phyloP scores from a whole-genome alignment of 306 rosid species.

The Arachis hypogaea region DNA sequence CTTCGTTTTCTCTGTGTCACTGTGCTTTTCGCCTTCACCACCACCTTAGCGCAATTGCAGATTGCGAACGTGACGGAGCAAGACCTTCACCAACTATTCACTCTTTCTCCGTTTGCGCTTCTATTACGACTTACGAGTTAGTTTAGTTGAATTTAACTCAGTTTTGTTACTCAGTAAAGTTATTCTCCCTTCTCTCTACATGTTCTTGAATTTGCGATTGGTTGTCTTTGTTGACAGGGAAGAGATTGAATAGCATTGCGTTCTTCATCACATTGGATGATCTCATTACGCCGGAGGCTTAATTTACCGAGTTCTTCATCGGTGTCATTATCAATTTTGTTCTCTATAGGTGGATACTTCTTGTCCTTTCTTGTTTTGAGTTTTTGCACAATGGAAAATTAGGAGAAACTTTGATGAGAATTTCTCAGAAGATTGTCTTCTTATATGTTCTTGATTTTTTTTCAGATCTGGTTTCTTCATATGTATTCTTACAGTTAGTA shows the following conservation, averaged over 20 bases:
- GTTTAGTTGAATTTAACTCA: not conserved
- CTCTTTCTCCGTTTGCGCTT: not conserved
- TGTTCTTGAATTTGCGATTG: not conserved
- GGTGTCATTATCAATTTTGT: too few species aligned
- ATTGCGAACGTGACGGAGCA: slow-evolving; percentile 65
- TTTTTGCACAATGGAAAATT: not conserved
- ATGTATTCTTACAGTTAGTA: not conserved
- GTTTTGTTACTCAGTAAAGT: not conserved
- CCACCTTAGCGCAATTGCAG: slow-evolving; percentile 45
- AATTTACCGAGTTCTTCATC: too few species aligned
- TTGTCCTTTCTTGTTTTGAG: not conserved
- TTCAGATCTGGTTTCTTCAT: not conserved
- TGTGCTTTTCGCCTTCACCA: slow-evolving; percentile 20
- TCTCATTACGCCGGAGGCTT: slow-evolving; percentile 44
- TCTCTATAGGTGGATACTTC: not conserved
- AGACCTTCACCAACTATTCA: slow-evolving; percentile 41
- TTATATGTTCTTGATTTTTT: too few species aligned
- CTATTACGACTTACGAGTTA: not conserved
- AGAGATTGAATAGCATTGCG: slow-evolving; percentile 63
- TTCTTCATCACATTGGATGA: slow-evolving; percentile 57
- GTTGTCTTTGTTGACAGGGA: slow-evolving; percentile 55
- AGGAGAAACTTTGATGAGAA: not conserved
- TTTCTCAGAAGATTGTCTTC: too few species aligned
- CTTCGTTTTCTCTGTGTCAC: too few species aligned
- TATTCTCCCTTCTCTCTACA: not conserved